Evolutionary conservation across 768 basidiomycete species (phyloP).

Genomic region (Xerocomellus dryophilus): DNA sequence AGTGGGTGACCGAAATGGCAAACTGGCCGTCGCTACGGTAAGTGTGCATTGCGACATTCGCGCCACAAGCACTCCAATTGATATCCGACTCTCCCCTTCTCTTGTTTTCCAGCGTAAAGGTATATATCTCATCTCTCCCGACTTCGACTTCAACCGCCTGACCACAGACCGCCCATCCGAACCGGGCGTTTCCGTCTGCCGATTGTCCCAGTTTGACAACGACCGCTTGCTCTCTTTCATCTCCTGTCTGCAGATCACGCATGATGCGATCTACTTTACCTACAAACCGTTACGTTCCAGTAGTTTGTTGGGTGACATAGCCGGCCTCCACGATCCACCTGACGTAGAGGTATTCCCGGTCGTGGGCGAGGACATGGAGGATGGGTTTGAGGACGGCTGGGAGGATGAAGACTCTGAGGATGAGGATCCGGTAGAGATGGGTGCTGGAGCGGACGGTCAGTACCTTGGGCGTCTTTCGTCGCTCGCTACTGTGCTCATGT

Average conservation of each 20-base stretch:
- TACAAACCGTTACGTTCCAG: conserved; percentile 15
- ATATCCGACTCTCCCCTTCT: neutral
- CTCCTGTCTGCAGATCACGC: conserved; percentile 56
- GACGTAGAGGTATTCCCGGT: conserved; percentile 2
- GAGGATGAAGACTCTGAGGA: conserved; percentile 17
- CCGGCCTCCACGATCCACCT: neutral
- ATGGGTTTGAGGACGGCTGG: conserved; percentile 12
- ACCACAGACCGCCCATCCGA: conserved; percentile 31
- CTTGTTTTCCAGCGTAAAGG: conserved; percentile 18
- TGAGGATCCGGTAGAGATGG: conserved; percentile 4
- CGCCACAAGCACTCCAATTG: neutral
- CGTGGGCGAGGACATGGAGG: conserved; percentile 8
- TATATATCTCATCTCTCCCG: conserved; percentile 26
- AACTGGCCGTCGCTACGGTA: conserved; percentile 50
- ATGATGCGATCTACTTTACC: conserved; percentile 50
- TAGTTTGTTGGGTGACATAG: neutral
- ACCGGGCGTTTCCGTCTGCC: conserved; percentile 29
- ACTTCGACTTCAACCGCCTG: conserved; percentile 18
- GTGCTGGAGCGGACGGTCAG: conserved; percentile 10
- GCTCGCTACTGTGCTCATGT: conserved; percentile 1
- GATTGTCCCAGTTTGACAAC: conserved; percentile 17
- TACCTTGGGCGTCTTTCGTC: neutral
- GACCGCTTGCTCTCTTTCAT: conserved; percentile 25
- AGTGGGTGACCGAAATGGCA: conserved; percentile 37
- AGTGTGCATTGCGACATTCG: neutral